A percentile compares a stretch with the other conserved stretches of the same genome.
phyloP scores from a whole-genome alignment of 306 rosid species.

The Oxytropis ochrocephala region DNA sequence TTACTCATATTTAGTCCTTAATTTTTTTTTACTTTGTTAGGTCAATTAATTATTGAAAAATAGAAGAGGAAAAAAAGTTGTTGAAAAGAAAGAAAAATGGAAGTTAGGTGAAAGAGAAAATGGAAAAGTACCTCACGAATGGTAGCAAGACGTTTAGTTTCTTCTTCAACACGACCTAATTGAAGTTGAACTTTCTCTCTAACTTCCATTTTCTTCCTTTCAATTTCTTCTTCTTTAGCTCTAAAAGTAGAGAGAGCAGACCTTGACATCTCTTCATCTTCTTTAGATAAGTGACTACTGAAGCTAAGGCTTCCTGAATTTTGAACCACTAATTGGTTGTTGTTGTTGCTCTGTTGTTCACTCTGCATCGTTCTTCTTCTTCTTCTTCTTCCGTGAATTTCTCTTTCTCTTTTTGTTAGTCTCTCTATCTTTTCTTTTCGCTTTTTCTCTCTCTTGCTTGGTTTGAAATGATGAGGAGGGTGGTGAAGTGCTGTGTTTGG shows the following conservation, averaged over 20 bases:
- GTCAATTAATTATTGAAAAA: neutral
- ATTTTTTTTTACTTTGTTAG: neutral
- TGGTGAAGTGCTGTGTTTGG: conserved; percentile 30
- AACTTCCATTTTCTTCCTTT: conserved; percentile 90
- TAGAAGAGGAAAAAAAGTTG: neutral
- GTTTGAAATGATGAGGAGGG: conserved; percentile 55
- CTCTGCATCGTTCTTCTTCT: conserved; percentile 46
- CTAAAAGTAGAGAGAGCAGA: conserved; percentile 88
- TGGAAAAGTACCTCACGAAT: conserved; percentile 75
- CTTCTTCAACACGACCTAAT: conserved; percentile 91
- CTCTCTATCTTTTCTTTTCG: neutral
- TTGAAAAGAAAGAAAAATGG: neutral
- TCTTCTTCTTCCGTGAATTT: conserved; percentile 29
- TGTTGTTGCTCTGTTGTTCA: conserved; percentile 30
- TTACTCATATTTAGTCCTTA: neutral
- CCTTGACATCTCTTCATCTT: conserved; percentile 94
- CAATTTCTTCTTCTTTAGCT: conserved; percentile 96
- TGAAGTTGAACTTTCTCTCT: conserved; percentile 86
- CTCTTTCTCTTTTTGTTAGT: conserved; percentile 30
- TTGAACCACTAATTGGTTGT: conserved; percentile 71
- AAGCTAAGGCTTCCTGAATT: conserved; percentile 85
- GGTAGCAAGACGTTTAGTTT: conserved; percentile 83
- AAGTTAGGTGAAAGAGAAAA: neutral
- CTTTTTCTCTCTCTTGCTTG: conserved; percentile 24
- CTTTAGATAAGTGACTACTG: conserved; percentile 83